Percentiles rank a stretch among this genome's conserved stretches.
These are phyloP conservation scores for Cyclaneusma minus DNA, from an alignment of 2,329 filamentous ascomycete species.

Conservation along the genomic window DNA sequence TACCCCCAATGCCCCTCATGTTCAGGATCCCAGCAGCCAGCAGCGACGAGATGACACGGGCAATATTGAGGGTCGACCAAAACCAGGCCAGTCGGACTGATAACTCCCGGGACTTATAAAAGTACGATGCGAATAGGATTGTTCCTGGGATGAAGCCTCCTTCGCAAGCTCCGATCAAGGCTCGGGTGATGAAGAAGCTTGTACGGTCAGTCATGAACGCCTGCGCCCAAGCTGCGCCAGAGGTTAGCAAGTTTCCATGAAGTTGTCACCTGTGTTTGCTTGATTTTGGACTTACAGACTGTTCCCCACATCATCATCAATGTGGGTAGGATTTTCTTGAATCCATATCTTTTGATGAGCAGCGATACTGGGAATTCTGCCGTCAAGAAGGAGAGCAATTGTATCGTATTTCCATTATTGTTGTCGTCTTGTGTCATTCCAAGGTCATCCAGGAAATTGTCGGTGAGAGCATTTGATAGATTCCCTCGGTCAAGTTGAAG, in stretches of 20 bases:
- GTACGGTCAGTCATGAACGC: constrained; percentile 31
- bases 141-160: constrained; percentile 43
- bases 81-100: constrained; percentile 52
- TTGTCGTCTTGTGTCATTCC: constrained; percentile 33
- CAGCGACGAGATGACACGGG: constrained; percentile 29
- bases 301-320: constrained; percentile 34
- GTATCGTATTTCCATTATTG: constrained; percentile 37
- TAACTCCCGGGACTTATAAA: constrained; percentile 54
- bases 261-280: no score
- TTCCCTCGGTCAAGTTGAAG: constrained; percentile 50
- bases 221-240: constrained; percentile 28
- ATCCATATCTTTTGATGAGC: constrained; percentile 39
- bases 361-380: constrained; percentile 45
- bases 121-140: constrained; percentile 55
- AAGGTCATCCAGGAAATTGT: constrained; percentile 42
- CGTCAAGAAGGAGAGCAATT: constrained; percentile 34
- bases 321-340: constrained; percentile 36
- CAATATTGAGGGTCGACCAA: constrained; percentile 37
- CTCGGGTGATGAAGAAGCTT: constrained; percentile 32
- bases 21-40: constrained; percentile 30
- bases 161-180: constrained; percentile 36
- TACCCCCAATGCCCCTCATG: constrained; percentile 30
- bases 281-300: constrained; percentile 19
- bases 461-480: constrained; percentile 43
- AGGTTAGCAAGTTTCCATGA: constrained; percentile 18